Evolutionary conservation across 371 early-diverging fungal species (phyloP), one percentile per base, ranked within the genome.

Genomic region (Scutellospora calospora): DNA sequence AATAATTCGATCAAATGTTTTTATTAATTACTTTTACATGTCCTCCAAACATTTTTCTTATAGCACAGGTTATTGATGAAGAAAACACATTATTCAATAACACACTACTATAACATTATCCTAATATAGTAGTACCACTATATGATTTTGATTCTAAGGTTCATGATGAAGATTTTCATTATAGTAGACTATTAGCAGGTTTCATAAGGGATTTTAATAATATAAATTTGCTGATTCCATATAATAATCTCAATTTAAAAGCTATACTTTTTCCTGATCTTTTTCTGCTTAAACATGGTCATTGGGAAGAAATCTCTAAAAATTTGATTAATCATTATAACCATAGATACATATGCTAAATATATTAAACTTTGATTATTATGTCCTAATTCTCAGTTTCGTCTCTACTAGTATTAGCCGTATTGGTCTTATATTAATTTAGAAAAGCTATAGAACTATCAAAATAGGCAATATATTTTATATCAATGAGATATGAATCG

Each of bases 141-240:
- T 20, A 71, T 71, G 49, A 71, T 0, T 71, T 71, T n/a, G 18
- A 22, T 20, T 5, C 72, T 25, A 49, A 71, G 49, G 49, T 71
- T 16, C 51, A 71, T 52, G 25, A 71, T 71, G 72, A 71, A 41
- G 72, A 71, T 51, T 20, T 25, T 3, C 27, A 71, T 52, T 71
- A 71, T 71, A 22, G 18, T 51, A 1, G 27, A 22, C 11, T 71
- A 25, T 27, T 52, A 31, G 52, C 52, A 25, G 51, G 72, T 2
- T 71, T 71, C 22, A 16, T 71, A 2, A 38, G 0, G 1, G 35
- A 71, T 71, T 8, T 25, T 25, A 12, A 71, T 51, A n/a, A 71
- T 3, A 71, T 45, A 71, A 1, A 38, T 45, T 6, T 49, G 9
- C 72, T 25, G 11, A 49, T 38, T 25, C 6, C 20, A 1, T 22